These are phyloP conservation scores for Wilcoxina mikolae DNA, from an alignment of 495 filamentous ascomycete genomes.

Conservation along the genomic window DNA sequence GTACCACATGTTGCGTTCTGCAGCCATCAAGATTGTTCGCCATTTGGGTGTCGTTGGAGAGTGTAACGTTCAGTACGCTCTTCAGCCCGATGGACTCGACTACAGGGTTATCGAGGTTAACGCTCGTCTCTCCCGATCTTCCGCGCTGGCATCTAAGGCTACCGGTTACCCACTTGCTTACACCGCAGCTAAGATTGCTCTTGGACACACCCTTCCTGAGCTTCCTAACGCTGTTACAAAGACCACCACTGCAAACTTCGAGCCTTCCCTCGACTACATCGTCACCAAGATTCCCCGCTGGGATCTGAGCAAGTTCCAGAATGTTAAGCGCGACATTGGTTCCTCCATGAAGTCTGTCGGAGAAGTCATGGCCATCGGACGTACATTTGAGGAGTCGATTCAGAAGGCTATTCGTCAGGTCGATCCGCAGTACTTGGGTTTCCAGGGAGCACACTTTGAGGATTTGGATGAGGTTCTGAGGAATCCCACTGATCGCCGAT, in stretches of 20 bases:
- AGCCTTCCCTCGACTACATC: constrained; percentile 90
- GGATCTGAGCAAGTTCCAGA: constrained; percentile 97
- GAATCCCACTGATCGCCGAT: constrained; percentile 88
- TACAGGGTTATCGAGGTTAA: constrained; percentile 99
- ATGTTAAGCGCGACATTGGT: constrained; percentile 93
- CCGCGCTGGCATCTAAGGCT: constrained; percentile 90
- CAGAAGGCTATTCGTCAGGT: constrained; percentile 97
- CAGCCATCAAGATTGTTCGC: constrained; percentile 89
- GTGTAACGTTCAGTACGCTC: constrained; percentile 95
- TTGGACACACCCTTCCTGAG: constrained; percentile 87
- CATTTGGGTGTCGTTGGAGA: constrained; percentile 93
- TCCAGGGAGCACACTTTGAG: constrained; percentile 91
- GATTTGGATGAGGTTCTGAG: constrained; percentile 76
- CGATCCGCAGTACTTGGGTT: constrained; percentile 76
- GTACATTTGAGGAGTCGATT: constrained; percentile 97
- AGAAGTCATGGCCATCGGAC: constrained; percentile 97
- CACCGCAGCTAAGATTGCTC: constrained; percentile 90
- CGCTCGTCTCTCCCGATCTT: constrained; percentile 89
- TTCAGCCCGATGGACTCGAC: constrained; percentile 86
- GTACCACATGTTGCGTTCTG: constrained; percentile 96
- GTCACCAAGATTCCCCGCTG: constrained; percentile 97
- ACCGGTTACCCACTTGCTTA: constrained; percentile 95
- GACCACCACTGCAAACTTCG: constrained; percentile 97
- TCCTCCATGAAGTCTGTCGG: constrained; percentile 97
- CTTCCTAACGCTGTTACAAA: constrained; percentile 94